Base-by-base conservation (phyloP, 371 early-diverging fungal genomes). In the Rhizopus microsporus region DNA sequence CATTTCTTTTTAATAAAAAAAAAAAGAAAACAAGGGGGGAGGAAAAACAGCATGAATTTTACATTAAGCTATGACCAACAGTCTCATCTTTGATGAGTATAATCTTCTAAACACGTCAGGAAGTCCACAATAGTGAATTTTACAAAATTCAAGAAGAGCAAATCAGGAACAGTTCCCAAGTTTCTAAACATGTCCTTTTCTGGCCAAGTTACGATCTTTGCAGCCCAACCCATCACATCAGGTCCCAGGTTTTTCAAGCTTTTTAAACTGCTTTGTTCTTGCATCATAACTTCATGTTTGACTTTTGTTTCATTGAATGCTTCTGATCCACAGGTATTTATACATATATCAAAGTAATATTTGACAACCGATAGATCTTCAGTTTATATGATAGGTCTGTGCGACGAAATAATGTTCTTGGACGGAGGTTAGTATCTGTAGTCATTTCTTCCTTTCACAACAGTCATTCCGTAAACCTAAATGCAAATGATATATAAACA, bases 11-110 rank as follows among this genome's bases (percentile, higher is more conserved):
- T 23, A 16, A 33, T 44, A 16, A 44, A 45, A 54, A 44, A 33
- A 40, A 45, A 54, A 31, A 54, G 8, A 44, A 43, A 34, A 34
- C 44, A 54, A 29, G 38, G 39, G 39, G 39, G 39, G 39, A 39
- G 29, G 37, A 38, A 51, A 39, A 51, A 37, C 29, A 51, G 12
- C 39, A 51, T 51, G 29, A 38, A 39, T 38, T 29, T 56, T 52
- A 56, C 62, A 62, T 51, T 39, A 62, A 56, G 55, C 46, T 17
- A 54, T 60, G 60, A 55, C 44, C 60, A 60, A 55, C 49, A 53
- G 45, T 60, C 50, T 54, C 44, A 49, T 60, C 37, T 60, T 54
- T 46, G 32, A 54, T 16, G 49, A 54, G 35, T 39, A 54, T 60
- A 44, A 54, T 12, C 40, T 15, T n/a, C 57, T 40, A 40, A 52